phyloP scores from a whole-genome alignment of 768 basidiomycete genomes.

The Grammothele lineata region DNA sequence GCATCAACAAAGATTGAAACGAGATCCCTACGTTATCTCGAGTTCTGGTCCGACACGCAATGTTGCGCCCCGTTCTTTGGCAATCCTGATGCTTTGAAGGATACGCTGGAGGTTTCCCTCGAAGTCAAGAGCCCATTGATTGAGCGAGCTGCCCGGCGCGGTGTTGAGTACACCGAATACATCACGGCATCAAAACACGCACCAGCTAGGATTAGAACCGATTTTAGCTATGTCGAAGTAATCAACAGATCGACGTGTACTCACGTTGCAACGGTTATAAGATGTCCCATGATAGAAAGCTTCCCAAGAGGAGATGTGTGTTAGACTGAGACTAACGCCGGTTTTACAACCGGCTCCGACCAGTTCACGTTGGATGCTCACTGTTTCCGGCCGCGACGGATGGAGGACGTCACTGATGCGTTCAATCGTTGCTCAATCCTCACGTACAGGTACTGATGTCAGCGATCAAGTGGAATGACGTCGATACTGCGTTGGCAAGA shows the following conservation, averaged over 20 bases:
- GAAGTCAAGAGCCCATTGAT: conserved; percentile 97
- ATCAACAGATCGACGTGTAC: conserved; percentile 21
- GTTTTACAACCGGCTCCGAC: too few species aligned
- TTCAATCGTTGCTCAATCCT: too few species aligned
- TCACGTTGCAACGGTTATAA: conserved; percentile 87
- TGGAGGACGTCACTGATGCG: too few species aligned
- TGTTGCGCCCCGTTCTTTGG: conserved; percentile 84
- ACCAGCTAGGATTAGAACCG: conserved; percentile 23
- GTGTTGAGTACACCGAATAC: too few species aligned
- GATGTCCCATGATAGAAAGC: conserved; percentile 65
- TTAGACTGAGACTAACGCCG: too few species aligned
- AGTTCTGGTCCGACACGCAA: conserved; percentile 95
- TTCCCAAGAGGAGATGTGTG: too few species aligned
- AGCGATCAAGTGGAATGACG: too few species aligned
- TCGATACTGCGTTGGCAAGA: too few species aligned
- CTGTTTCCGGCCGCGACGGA: too few species aligned
- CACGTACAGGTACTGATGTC: too few species aligned
- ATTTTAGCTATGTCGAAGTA: conserved; percentile 2
- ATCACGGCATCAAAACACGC: background rate
- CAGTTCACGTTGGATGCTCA: too few species aligned
- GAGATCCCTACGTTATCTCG: conserved; percentile 74
- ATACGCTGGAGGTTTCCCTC: conserved; percentile 96
- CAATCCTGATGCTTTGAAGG: conserved; percentile 78
- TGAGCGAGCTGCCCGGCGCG: conserved; percentile 61
- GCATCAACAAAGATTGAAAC: conserved; percentile 10